phyloP scores from a whole-genome alignment of 108 stramenopile species.

The Skeletonema marinoi region DNA sequence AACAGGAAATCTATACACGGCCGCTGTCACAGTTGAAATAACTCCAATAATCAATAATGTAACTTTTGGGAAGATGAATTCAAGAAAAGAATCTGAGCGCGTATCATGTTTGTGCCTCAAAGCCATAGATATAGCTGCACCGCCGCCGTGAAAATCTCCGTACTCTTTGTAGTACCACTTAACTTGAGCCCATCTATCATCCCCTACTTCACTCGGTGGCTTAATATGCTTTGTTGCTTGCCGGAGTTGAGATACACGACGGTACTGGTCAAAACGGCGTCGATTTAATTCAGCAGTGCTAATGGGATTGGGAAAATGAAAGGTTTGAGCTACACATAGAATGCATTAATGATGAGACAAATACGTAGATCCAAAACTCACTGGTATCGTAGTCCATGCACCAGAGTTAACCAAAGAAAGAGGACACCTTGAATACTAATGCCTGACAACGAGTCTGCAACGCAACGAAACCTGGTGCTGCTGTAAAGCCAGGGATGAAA shows the following conservation, averaged over 20 bases:
- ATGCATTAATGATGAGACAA: background rate
- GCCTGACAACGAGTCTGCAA: constrained; percentile 65
- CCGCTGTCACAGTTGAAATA: constrained; percentile 46
- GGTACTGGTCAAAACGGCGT: constrained; percentile 66
- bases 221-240: constrained; percentile 63
- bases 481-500: constrained; percentile 55
- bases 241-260: constrained; percentile 60
- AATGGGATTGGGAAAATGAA: background rate
- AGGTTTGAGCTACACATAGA: background rate
- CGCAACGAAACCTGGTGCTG: constrained; percentile 40
- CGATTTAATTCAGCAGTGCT: constrained; percentile 62
- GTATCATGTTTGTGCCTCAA: constrained; percentile 71
- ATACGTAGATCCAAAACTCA: constrained; percentile 10
- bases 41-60: constrained; percentile 53
- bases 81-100: constrained; percentile 62
- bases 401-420: constrained; percentile 72
- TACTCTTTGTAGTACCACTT: constrained; percentile 61
- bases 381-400: constrained; percentile 82
- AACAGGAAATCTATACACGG: constrained; percentile 52
- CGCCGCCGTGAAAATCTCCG: constrained; percentile 77
- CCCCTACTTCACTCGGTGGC: constrained; percentile 22
- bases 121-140: constrained; percentile 33
- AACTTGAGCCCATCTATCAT: constrained; percentile 44
- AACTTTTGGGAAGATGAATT: constrained; percentile 77
- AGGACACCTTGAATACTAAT: constrained; percentile 76